Conservation (phyloP, 192 early-diverging fungal genomes). For the Powellomyces hirtus region DNA sequence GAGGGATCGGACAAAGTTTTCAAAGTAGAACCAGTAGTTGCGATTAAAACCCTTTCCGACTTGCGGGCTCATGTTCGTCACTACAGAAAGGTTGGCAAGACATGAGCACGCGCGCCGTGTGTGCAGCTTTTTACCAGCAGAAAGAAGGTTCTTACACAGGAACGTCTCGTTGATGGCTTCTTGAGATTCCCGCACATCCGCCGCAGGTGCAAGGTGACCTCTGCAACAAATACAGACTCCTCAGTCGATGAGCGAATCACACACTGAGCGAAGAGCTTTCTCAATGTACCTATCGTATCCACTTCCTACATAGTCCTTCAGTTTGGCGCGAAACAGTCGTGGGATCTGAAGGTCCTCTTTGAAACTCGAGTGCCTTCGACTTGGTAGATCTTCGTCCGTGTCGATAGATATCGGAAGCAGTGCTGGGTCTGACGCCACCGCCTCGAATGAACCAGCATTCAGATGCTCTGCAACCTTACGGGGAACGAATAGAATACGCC, state of each 20-base stretch:
- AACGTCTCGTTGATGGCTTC: constrained; percentile 86
- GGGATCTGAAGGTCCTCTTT: constrained; percentile 77
- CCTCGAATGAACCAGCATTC: constrained; percentile 49
- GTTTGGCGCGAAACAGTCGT: constrained; percentile 65
- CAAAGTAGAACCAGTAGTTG: constrained; percentile 89
- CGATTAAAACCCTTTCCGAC: constrained; percentile 77
- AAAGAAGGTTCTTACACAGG: constrained; percentile 31
- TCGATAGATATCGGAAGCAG: not conserved
- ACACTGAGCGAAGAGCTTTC: too few species aligned
- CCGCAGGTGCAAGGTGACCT: constrained; percentile 91
- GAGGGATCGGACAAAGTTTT: constrained; percentile 73
- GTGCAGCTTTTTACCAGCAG: not conserved
- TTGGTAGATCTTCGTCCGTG: constrained; percentile 20
- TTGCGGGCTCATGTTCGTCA: constrained; percentile 42
- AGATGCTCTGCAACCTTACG: constrained; percentile 49
- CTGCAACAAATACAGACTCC: constrained; percentile 13
- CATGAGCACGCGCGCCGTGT: not conserved
- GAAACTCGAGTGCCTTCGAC: constrained; percentile 71
- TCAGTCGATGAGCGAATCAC: too few species aligned
- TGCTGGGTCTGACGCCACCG: not conserved
- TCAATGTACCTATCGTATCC: constrained; percentile 70
- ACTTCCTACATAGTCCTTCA: constrained; percentile 76
- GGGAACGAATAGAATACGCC: not conserved
- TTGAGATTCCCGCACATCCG: constrained; percentile 73
- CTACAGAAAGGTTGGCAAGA: not conserved